Base-by-base conservation (phyloP, 345 rosid species). In the Pelargonium nanum region DNA sequence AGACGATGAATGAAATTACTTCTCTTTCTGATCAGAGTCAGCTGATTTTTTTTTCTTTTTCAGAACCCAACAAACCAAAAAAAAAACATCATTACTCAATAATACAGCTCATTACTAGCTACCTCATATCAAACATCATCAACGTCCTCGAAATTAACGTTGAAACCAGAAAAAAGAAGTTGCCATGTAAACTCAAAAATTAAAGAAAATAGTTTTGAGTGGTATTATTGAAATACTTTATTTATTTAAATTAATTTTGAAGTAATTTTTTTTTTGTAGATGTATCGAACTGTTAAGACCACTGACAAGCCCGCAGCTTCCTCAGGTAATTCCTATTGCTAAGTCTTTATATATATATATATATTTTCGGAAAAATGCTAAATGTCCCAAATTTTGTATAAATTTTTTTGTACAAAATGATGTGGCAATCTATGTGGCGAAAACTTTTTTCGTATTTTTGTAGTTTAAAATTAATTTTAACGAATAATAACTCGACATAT, bases 201-300 rank as follows among this genome's bases (percentile, higher is more conserved):
- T 2, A 57, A 19, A 61, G 21, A 48, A 10, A 40, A 55, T 26
- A 20, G 56, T 34, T 1, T 17, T 53, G 55, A 50, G 19, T 16
- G n/a, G n/a, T n/a, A n/a, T 34, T 34, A 4, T 34, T 7, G 9
- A 40, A 12, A 2, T 40, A 40, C 62, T 66, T 59, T 66, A 54
- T 60, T 57, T 63, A 24, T 20, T 51, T 61, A 10, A 24, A 60
- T 51, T 57, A 20, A 19, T 58, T 56, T 60, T 58, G 7, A 53
- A 12, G 9, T 22, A 55, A 22, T 56, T 19, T 56, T 30, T 51
- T 63, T 21, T 23, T 69, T 74, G 71, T 80, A 88, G 96, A 88
- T 88, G 96, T 88, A 88, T 78, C 81, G 96, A 74, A 88, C 96
- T 70, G 89, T 88, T 55, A 88, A 85, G 82, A 83, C 91, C 63